These are phyloP conservation scores for Neurospora sp. DNA, from an alignment of 495 filamentous ascomycete genomes.

Conservation along the genomic window DNA sequence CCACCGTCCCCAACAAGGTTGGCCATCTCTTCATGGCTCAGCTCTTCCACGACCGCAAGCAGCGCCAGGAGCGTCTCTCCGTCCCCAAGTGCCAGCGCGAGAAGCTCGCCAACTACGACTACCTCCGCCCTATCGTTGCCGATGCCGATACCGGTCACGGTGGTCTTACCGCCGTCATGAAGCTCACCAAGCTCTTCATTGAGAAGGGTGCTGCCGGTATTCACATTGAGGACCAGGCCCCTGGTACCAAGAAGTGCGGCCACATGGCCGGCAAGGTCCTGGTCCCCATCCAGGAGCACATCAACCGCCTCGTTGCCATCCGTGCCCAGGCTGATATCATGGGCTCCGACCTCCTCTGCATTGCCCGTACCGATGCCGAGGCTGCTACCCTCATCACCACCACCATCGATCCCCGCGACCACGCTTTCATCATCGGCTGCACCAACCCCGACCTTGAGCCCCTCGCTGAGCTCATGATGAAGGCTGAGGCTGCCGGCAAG, in stretches of 20 bases:
- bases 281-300: slow-evolving; percentile 94
- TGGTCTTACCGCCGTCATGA: slow-evolving; percentile 95
- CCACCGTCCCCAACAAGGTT: slow-evolving; percentile 97
- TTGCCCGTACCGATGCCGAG: slow-evolving; percentile 94
- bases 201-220: slow-evolving; percentile 97
- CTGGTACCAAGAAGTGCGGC: slow-evolving; percentile 98
- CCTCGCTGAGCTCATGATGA: slow-evolving; percentile 82
- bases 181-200: slow-evolving; percentile 94
- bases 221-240: slow-evolving; percentile 97
- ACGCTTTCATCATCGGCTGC: slow-evolving; percentile 80
- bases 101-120: slow-evolving; percentile 78
- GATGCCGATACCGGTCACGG: slow-evolving; percentile 98
- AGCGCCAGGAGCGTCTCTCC: slow-evolving; percentile 84
- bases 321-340: slow-evolving; percentile 97
- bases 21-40: slow-evolving; percentile 94
- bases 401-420: slow-evolving; percentile 90
- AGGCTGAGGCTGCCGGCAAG: slow-evolving; percentile 77
- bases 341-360: slow-evolving; percentile 79
- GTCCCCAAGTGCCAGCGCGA: slow-evolving; percentile 62
- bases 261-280: slow-evolving; percentile 99
- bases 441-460: slow-evolving; percentile 81
- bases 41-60: slow-evolving; percentile 98
- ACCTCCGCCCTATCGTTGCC: slow-evolving; percentile 89
- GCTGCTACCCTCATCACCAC: slow-evolving; percentile 95
- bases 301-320: slow-evolving; percentile 95